Evolutionary conservation across 345 rosid genomes (phyloP).

Genomic region (Bruguiera sexangula): DNA sequence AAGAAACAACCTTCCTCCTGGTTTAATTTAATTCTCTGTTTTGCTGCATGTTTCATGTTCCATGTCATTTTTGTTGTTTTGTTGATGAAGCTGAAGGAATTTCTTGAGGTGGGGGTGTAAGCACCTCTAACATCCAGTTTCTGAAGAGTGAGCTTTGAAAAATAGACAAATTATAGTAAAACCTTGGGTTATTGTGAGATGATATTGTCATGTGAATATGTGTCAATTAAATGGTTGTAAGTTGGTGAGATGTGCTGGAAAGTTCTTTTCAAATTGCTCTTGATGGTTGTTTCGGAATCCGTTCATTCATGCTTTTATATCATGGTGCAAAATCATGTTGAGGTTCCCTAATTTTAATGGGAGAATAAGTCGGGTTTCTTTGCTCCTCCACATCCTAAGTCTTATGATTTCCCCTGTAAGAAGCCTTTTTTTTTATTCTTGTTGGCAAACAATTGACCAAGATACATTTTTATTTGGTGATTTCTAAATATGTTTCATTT

Average conservation of each 20-base stretch:
- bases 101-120: background rate
- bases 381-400: no score
- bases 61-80: background rate
- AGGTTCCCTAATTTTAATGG: constrained; percentile 3
- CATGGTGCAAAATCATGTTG: background rate
- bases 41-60: background rate
- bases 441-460: background rate
- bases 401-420: no score
- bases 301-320: background rate
- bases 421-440: no score
- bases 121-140: background rate
- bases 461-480: constrained; percentile 17
- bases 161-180: no score
- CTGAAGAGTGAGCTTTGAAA: background rate
- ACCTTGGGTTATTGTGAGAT: no score
- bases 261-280: background rate
- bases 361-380: background rate
- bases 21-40: background rate
- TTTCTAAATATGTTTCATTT: constrained; percentile 9
- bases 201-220: background rate
- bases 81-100: background rate
- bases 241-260: background rate
- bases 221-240: background rate
- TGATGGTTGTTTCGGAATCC: background rate
- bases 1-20: background rate